Evolutionary conservation across 768 basidiomycete species (phyloP).

Genomic region (Tephrocybe sp.): DNA sequence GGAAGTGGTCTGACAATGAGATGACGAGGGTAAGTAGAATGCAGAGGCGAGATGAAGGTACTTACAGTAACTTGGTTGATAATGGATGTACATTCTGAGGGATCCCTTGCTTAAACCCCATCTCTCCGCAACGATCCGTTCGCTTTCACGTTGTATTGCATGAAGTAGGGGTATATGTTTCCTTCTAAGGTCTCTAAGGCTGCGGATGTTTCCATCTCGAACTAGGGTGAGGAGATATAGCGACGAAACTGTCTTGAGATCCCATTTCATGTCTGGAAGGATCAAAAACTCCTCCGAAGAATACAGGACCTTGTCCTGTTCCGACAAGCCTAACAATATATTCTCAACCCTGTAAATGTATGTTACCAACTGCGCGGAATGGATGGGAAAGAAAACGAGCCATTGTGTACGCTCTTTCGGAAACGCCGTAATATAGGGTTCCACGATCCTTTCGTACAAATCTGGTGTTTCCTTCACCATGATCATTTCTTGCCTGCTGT

Average conservation of each 20-base stretch:
- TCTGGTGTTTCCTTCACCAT: slow-evolving; percentile 85
- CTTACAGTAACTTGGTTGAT: slow-evolving; percentile 46
- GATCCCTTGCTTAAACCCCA: slow-evolving; percentile 66
- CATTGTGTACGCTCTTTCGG: slow-evolving; percentile 79
- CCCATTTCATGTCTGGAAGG: slow-evolving; percentile 98
- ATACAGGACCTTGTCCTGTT: slow-evolving; percentile 70
- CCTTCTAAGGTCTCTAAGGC: slow-evolving; percentile 71
- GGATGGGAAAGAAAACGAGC: slow-evolving; percentile 32
- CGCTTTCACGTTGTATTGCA: slow-evolving; percentile 57
- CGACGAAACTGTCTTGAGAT: slow-evolving; percentile 65
- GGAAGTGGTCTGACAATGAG: slow-evolving; percentile 75
- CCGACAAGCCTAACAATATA: slow-evolving; percentile 74
- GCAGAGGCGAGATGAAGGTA: background rate
- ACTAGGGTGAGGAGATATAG: slow-evolving; percentile 86
- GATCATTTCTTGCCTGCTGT: slow-evolving; percentile 65
- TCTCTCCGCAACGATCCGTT: slow-evolving; percentile 47
- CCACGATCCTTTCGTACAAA: slow-evolving; percentile 66
- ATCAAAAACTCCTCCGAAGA: slow-evolving; percentile 68
- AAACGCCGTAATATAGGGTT: slow-evolving; percentile 77
- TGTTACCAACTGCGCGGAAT: background rate
- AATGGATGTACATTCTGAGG: slow-evolving; percentile 85
- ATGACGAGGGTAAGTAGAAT: background rate
- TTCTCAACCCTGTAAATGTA: slow-evolving; percentile 68
- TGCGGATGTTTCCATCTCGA: slow-evolving; percentile 56
- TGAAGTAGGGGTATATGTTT: slow-evolving; percentile 66